Conservation (phyloP, 225 moss, liverwort and hornwort genomes). For the Marchantia polymorpha region DNA sequence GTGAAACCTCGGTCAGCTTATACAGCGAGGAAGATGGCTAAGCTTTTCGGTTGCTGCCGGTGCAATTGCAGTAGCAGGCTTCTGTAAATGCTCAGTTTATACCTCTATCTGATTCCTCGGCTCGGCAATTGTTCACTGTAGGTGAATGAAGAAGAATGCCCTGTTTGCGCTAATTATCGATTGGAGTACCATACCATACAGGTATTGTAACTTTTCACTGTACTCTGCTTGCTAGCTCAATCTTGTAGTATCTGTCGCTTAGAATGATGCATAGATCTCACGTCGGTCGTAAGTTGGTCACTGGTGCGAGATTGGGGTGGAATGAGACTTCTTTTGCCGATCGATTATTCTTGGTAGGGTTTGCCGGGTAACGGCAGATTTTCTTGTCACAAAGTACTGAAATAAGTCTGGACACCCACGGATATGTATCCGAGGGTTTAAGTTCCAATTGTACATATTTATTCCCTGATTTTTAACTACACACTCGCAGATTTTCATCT, state of each 20-base stretch:
- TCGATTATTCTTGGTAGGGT: neutral
- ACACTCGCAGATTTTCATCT: too few species aligned
- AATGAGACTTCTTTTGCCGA: neutral
- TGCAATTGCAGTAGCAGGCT: neutral
- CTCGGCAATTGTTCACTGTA: neutral
- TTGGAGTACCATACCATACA: neutral
- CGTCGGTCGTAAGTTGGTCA: neutral
- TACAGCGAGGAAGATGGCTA: neutral
- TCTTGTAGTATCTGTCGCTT: neutral
- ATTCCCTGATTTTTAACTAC: too few species aligned
- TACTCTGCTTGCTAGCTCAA: neutral
- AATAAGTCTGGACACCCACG: too few species aligned
- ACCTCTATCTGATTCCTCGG: slow-evolving; percentile 5
- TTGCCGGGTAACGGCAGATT: too few species aligned
- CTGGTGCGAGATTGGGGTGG: neutral
- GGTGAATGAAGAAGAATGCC: slow-evolving; percentile 11
- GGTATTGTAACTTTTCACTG: neutral
- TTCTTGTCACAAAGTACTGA: too few species aligned
- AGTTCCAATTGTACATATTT: too few species aligned
- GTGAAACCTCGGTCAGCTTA: neutral
- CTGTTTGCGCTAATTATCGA: neutral
- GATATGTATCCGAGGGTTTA: too few species aligned
- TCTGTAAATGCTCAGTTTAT: neutral
- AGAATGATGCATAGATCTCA: neutral
- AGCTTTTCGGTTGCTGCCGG: neutral